Evolutionary conservation across 2,329 filamentous ascomycete genomes (phyloP).

Genomic region (Neonectria neomacrospora): DNA sequence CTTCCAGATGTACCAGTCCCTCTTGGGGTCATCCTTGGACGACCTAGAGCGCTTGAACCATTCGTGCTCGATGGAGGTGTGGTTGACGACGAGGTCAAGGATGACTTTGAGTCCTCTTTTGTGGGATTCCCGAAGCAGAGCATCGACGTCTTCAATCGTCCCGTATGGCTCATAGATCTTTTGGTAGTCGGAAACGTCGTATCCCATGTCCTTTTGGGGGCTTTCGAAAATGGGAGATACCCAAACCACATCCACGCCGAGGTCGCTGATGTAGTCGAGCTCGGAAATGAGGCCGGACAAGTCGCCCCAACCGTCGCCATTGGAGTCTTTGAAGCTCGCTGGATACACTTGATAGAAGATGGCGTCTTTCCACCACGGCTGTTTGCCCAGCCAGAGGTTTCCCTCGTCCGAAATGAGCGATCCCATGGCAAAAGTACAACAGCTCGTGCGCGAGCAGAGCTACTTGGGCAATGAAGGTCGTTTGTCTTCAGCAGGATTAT

Average conservation of each 20-base stretch:
- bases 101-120: constrained; percentile 72
- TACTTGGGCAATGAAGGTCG: background rate
- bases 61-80: constrained; percentile 66
- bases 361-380: constrained; percentile 60
- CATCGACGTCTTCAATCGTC: constrained; percentile 73
- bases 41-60: constrained; percentile 69
- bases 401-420: constrained; percentile 47
- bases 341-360: constrained; percentile 66
- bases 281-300: constrained; percentile 72
- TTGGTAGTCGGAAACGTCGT: constrained; percentile 77
- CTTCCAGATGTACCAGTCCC: constrained; percentile 75
- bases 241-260: constrained; percentile 73
- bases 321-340: constrained; percentile 67
- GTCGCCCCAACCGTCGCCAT: constrained; percentile 72
- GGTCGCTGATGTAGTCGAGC: constrained; percentile 70
- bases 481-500: background rate
- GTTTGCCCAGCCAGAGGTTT: constrained; percentile 47
- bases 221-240: constrained; percentile 63
- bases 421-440: constrained; percentile 44
- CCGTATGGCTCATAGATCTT: constrained; percentile 74
- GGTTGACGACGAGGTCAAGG: constrained; percentile 79
- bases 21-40: constrained; percentile 61
- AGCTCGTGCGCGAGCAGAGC: background rate
- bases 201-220: constrained; percentile 76
- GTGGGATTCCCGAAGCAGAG: constrained; percentile 69